Conservation (phyloP, 495 filamentous ascomycete species). For the Hyaloscypha bicolor region DNA sequence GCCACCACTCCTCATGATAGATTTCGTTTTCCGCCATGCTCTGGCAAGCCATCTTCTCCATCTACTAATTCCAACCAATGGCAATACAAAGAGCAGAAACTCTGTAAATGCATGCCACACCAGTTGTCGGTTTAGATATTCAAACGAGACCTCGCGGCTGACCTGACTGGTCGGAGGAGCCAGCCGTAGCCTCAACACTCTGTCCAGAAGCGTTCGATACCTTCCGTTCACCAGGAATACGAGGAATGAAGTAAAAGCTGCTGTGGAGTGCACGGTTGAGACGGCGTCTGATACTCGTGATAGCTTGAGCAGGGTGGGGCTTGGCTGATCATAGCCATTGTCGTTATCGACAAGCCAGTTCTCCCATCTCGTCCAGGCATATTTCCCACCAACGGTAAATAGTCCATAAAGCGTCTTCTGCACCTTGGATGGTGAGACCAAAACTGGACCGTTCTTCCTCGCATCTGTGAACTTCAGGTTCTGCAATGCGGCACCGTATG, state of each 20-base stretch:
- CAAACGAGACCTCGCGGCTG: slow-evolving; percentile 88
- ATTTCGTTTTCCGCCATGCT: slow-evolving; percentile 76
- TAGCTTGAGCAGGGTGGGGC: slow-evolving; percentile 55
- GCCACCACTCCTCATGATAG: slow-evolving; percentile 54
- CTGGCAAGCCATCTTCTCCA: slow-evolving; percentile 90
- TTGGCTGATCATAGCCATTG: slow-evolving; percentile 66
- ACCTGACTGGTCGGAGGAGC: slow-evolving; percentile 80
- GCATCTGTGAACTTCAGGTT: slow-evolving; percentile 90
- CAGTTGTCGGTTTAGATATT: slow-evolving; percentile 95
- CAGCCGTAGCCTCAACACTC: slow-evolving; percentile 82
- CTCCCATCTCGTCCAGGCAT: slow-evolving; percentile 90
- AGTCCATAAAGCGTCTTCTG: slow-evolving; percentile 87
- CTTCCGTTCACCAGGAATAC: slow-evolving; percentile 87
- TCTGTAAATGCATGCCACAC: slow-evolving; percentile 99
- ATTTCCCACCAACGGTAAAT: slow-evolving; percentile 83
- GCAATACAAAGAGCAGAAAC: slow-evolving; percentile 93
- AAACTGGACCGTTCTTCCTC: slow-evolving; percentile 60
- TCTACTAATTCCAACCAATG: slow-evolving; percentile 87
- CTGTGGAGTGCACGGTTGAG: slow-evolving; percentile 74
- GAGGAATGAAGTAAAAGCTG: slow-evolving; percentile 82
- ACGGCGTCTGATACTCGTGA: slow-evolving; percentile 68
- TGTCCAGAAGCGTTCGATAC: slow-evolving; percentile 89
- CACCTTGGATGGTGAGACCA: slow-evolving; percentile 63
- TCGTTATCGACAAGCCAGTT: slow-evolving; percentile 77
- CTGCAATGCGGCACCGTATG: slow-evolving; percentile 91